Percentiles rank a stretch among this genome's conserved stretches.
phyloP scores from a whole-genome alignment of 78 protist species.

The Emiliania huxleyi region DNA sequence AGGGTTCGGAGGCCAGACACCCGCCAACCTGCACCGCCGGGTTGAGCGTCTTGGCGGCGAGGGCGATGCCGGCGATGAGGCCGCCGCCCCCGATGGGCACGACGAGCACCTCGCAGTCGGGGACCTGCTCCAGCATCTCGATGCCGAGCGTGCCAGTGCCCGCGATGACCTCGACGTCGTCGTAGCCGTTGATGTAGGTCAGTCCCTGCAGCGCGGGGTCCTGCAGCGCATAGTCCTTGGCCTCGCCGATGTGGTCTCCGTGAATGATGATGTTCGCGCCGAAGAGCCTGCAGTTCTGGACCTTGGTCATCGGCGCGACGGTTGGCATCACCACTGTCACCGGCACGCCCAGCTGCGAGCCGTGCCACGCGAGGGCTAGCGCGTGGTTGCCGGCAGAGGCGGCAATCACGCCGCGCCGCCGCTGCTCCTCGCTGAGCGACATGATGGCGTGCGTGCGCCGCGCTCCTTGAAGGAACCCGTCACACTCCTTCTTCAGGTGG shows the following conservation, averaged over 20 bases:
- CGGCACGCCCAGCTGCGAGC: conserved; percentile 53
- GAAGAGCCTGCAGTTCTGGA: conserved; percentile 16
- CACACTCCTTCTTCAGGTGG: neutral
- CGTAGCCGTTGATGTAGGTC: conserved; percentile 68
- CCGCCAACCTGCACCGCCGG: conserved; percentile 50
- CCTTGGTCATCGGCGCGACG: conserved; percentile 39
- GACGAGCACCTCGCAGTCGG: conserved; percentile 68
- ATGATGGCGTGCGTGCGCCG: conserved; percentile 70
- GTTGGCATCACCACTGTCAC: conserved; percentile 76
- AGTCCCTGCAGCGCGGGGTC: neutral
- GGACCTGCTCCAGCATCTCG: conserved; percentile 70
- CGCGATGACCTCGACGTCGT: conserved; percentile 64
- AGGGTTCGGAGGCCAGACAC: too few species aligned
- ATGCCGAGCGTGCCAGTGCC: conserved; percentile 78
- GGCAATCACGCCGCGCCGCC: conserved; percentile 65
- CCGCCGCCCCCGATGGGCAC: conserved; percentile 83
- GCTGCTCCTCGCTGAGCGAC: conserved; percentile 27
- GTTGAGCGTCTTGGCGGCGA: conserved; percentile 60
- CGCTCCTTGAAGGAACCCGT: conserved; percentile 66
- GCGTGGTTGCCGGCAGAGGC: conserved; percentile 85
- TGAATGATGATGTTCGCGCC: conserved; percentile 64
- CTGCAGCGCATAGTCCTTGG: conserved; percentile 11
- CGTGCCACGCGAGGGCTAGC: conserved; percentile 76
- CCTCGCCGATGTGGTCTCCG: conserved; percentile 69
- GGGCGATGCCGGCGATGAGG: conserved; percentile 73